These are phyloP conservation scores for Thelonectria blattea DNA, from an alignment of 2,329 filamentous ascomycete genomes.

Conservation along the genomic window DNA sequence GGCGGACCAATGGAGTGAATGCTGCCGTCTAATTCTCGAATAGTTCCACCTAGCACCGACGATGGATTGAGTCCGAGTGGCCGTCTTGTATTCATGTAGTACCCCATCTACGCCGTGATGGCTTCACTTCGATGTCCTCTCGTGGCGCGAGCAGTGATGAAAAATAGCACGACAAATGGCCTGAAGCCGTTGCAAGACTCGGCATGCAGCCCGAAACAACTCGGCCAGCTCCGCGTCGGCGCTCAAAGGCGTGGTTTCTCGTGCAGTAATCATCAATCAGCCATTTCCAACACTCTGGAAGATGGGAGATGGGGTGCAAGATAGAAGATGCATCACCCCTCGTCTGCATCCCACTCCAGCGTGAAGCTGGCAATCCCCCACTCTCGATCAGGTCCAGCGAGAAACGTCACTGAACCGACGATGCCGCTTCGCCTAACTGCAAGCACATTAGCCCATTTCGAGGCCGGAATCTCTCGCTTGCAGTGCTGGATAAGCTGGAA, in stretches of 20 bases:
- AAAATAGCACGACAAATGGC: not conserved
- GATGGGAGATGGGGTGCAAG: constrained; percentile 18
- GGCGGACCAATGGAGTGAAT: not conserved
- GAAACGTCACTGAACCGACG: not conserved
- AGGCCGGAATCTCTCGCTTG: constrained; percentile 12
- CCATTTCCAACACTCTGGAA: not conserved
- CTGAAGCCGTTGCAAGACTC: not conserved
- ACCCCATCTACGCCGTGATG: constrained; percentile 11
- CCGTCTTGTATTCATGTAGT: constrained; percentile 15
- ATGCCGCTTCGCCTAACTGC: not conserved
- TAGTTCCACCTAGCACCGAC: not conserved
- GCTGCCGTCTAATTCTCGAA: not conserved
- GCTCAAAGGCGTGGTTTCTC: not conserved
- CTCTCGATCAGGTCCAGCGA: constrained; percentile 4
- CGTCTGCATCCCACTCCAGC: constrained; percentile 2
- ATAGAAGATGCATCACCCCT: constrained; percentile 5
- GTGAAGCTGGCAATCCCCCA: constrained; percentile 17
- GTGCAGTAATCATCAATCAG: not conserved
- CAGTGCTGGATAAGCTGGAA: constrained; percentile 5
- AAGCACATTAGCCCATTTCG: not conserved
- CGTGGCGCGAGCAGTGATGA: constrained; percentile 2
- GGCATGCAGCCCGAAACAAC: constrained; percentile 4
- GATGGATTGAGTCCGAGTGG: not conserved
- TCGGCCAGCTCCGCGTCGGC: constrained; percentile 17
- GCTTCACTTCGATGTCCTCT: not conserved